Evolutionary conservation across 2,329 filamentous ascomycete genomes (phyloP), one percentile per base, ranked within the genome.

Genomic region (Trichophyton verrucosum): DNA sequence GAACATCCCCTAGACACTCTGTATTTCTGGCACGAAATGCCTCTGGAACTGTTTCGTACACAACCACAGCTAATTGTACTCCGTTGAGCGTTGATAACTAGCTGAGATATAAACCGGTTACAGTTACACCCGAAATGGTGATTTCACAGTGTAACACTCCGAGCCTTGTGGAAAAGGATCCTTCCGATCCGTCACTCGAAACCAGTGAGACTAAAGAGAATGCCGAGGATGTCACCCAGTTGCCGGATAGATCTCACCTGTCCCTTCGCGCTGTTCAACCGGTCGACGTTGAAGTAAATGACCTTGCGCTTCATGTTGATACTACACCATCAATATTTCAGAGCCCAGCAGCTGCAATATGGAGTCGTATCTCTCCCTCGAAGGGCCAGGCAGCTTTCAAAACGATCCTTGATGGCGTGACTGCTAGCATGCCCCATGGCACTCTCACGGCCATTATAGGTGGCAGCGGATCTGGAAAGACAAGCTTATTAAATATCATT

Each of bases 371-470:
- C 67, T 62, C 70, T 66, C 30, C 30, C 17, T 40, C 55, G 20
- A 40, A 17, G 27, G 64, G 68, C 63, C 53, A 71, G 63, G 63
- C 70, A 24, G 24, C 61, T 9, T 62, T 70, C 58, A 80, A 79
- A 65, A 71, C 70, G 4, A 81, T 91, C 9, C 74, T 91, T 8
- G 76, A 84, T 59, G 80, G 81, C 33, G 81, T 90, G 53, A 81
- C 81, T 64, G 86, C 86, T 1, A 79, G 82, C 24, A 80, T 90
- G 69, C 77, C 78, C 2, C 79, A 82, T 6, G 86, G 87, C 2
- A 86, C 83, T 2, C 72, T 91, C 46, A 89, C 86, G 0, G 87
- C 87, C 7, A 89, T 91, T 59, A 84, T 91, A 61, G 87, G 87
- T 8, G 86, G 86, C 2, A 86, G 84, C 67, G 87, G 87, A 20